Conservation (phyloP, 345 rosid species). For the Salix koriyanagi region DNA sequence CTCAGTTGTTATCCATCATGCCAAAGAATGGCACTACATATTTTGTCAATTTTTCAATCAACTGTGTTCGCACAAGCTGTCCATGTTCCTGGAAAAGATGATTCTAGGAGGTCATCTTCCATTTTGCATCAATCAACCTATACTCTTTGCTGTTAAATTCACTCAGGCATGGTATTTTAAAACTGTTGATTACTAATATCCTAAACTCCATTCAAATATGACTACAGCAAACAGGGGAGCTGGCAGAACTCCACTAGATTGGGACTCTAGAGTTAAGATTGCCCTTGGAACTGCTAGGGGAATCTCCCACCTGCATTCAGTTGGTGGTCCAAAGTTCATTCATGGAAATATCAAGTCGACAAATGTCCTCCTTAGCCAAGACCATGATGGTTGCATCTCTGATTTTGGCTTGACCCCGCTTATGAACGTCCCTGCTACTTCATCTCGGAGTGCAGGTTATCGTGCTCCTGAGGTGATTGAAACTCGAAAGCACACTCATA, state of each 20-base stretch:
- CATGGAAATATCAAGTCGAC: conserved; percentile 88
- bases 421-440: conserved; percentile 55
- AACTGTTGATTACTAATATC: not conserved
- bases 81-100: not conserved
- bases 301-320: conserved; percentile 65
- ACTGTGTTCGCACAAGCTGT: not conserved
- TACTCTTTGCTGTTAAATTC: not conserved
- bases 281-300: conserved; percentile 65
- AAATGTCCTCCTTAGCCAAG: conserved; percentile 63
- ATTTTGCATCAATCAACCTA: not conserved
- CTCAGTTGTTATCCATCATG: not conserved
- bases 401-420: conserved; percentile 70
- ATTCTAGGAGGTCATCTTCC: not conserved
- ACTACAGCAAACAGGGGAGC: conserved; percentile 49
- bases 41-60: not conserved
- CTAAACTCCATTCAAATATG: conserved; percentile 8
- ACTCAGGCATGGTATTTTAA: not conserved
- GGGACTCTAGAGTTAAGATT: conserved; percentile 68
- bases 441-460: conserved; percentile 65
- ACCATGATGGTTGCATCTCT: conserved; percentile 49
- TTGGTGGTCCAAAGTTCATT: conserved; percentile 64
- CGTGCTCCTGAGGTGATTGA: conserved; percentile 70
- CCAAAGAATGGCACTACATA: not conserved
- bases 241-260: conserved; percentile 61
- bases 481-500: conserved; percentile 65